Base-by-base conservation (phyloP, 306 rosid species). In the Ceratonia siliqua region DNA sequence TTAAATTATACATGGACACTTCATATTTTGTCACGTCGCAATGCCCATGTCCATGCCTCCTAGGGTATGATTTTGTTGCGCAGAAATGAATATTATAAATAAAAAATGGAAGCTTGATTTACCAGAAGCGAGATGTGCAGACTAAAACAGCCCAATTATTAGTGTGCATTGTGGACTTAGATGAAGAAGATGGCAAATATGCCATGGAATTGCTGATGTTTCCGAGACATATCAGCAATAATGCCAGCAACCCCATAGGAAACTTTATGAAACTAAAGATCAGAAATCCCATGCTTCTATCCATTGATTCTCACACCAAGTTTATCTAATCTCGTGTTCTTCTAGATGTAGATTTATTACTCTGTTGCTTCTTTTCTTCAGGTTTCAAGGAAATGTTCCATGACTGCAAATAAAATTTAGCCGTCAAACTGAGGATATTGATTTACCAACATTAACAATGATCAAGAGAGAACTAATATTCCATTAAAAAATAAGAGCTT, bases 101-200 rank as follows among this genome's bases (percentile, higher is more conserved):
- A n/a, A 73, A 49, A 48, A 33, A 32, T 22, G 11, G 39, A 75
- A 53, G 32, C 28, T 59, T 42, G 74, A 63, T 20, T 76, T 89
- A 91, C 97, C 95, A 91, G 88, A 87, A 94, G 3, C 96, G 98
- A 74, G 97, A 91, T 22, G 97, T 94, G 89, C 96, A 94, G 85
- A 91, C 95, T 33, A 91, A 79, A 82, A 91, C 97, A 17, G 98
- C 96, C 97, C 98, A 91, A 73, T 90, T 91, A 79, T 91, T 91
- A 45, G 97, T 89, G 78, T 88, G 96, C 95, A 90, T 85, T 12
- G 91, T 81, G 58, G 89, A 72, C 62, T 86, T 84, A 3, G 95
- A 73, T 5, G 94, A 84, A 53, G 88, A 78, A n/a, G 88, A 71
- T 48, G 85, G 70, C 18, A 77, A 82, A 79, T 81, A 68, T 2